Percentiles rank a stretch among this genome's conserved stretches.
These are phyloP conservation scores for Saprolegnia diclina DNA, from an alignment of 352 stramenopile genomes.

Conservation along the genomic window DNA sequence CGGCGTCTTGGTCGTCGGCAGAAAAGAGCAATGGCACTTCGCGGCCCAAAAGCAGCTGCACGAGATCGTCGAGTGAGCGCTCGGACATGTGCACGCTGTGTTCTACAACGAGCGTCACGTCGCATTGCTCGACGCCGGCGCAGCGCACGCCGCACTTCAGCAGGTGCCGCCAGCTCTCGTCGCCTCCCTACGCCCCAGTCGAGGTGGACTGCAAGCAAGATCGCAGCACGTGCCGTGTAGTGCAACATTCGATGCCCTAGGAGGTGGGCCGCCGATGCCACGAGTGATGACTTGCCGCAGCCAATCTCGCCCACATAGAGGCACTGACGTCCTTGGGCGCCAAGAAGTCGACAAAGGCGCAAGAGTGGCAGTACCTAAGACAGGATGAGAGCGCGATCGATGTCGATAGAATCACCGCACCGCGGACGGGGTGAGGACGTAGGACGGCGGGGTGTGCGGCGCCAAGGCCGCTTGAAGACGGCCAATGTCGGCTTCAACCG, in stretches of 20 bases:
- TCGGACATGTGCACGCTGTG: constrained; percentile 38
- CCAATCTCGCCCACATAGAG: not conserved
- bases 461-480: not conserved
- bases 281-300: constrained; percentile 18
- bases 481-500: not conserved
- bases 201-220: constrained; percentile 33
- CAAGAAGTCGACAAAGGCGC: constrained; percentile 11
- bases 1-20: constrained; percentile 57
- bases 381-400: not conserved
- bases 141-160: constrained; percentile 46
- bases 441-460: not conserved
- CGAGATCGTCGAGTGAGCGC: constrained; percentile 38
- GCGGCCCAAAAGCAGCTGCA: constrained; percentile 45
- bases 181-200: constrained; percentile 25
- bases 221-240: constrained; percentile 29
- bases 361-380: constrained; percentile 6
- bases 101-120: constrained; percentile 57
- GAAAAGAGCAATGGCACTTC: constrained; percentile 56
- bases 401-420: not conserved
- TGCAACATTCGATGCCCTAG: constrained; percentile 41
- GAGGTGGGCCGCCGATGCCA: constrained; percentile 35
- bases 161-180: constrained; percentile 38
- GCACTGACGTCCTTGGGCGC: not conserved
- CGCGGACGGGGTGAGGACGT: not conserved
- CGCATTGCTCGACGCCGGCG: constrained; percentile 46